These are phyloP conservation scores for Moesziomyces parantarcticus DNA, from an alignment of 1,284 basidiomycete species.

Conservation along the genomic window DNA sequence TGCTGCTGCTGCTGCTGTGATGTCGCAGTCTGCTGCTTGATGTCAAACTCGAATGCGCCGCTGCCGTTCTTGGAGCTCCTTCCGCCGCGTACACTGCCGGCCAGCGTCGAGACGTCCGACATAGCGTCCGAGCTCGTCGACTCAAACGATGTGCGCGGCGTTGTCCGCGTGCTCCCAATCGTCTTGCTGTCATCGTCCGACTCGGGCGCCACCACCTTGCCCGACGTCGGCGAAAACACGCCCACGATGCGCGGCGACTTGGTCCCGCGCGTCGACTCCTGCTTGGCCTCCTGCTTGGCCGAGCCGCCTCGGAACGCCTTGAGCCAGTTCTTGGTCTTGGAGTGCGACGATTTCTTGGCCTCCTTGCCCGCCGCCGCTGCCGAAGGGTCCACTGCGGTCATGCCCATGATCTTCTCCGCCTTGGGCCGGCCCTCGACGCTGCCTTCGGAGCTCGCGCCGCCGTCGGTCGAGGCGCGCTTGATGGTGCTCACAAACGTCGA, in stretches of 20 bases:
- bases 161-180: slow-evolving; percentile 31
- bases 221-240: slow-evolving; percentile 11
- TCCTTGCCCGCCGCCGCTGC: slow-evolving; percentile 12
- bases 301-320: slow-evolving; percentile 52
- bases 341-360: slow-evolving; percentile 40
- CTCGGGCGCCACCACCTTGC: slow-evolving; percentile 32
- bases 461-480: slow-evolving; percentile 53
- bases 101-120: slow-evolving; percentile 49
- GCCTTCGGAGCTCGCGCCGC: slow-evolving; percentile 21
- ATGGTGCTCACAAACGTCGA: slow-evolving; percentile 64
- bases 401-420: slow-evolving; percentile 60
- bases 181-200: slow-evolving; percentile 51
- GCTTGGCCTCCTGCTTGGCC: slow-evolving; percentile 19
- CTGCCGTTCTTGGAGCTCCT: slow-evolving; percentile 14
- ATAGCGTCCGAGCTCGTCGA: slow-evolving; percentile 38
- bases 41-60: slow-evolving; percentile 42
- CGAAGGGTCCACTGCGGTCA: slow-evolving; percentile 43
- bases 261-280: neutral
- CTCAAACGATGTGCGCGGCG: slow-evolving; percentile 35
- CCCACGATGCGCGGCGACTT: slow-evolving; percentile 8
- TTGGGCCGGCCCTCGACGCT: slow-evolving; percentile 34
- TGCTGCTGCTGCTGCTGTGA: slow-evolving; percentile 3
- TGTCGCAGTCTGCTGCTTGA: slow-evolving; percentile 33
- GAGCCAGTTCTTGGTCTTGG: slow-evolving; percentile 61
- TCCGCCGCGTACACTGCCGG: slow-evolving; percentile 30